Base-by-base conservation (phyloP, 2,329 filamentous ascomycete species). In the Hymenoscyphus repandus region DNA sequence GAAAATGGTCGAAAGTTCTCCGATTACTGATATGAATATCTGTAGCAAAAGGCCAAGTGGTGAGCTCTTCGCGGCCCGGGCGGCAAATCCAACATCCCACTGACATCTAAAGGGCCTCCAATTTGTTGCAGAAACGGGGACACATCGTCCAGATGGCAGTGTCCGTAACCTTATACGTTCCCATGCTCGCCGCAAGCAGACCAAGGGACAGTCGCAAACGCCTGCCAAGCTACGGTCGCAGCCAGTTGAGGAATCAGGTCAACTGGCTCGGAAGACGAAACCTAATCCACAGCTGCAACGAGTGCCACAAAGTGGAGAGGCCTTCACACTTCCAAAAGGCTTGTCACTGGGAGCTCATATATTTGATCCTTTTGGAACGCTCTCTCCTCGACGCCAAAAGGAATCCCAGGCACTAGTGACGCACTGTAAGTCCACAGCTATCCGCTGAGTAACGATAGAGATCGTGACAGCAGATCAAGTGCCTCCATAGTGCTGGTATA, bases 121-220 rank as follows among this genome's bases (percentile, higher is more conserved):
- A 11, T 55, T 55, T 37, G 46, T 55, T 7, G 20, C 39, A 33
- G 53, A 55, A 17, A 45, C 53, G 13, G 50, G 53, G 12, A 42
- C 41, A 17, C 34, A 45, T 33, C 44, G 53, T 15, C 53, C 53
- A 11, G 31, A 45, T 27, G 53, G 53, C 12, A 41, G 40, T 11
- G 41, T 49, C 20, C 34, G 53, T 1, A 36, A 55, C 22, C 39
- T 55, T 12, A 55, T 52, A 32, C 50, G 50, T 12, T 52, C 50
- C 18, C 45, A 49, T 11, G 50, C 37, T 10, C 41, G 53, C 22
- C 53, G 53, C 6, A 55, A 55, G 22, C 42, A 45, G 22, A 17
- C 32, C 6, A 11, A 47, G 22, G 34, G n/a, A 17, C 17, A 5
- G 18, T 10, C n/a, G 1, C 31, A n/a, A 22, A 17, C 18, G 22